A percentile compares a stretch with the other conserved stretches of the same genome.
Evolutionary conservation across 768 basidiomycete genomes (phyloP).

Genomic region (Podaxis mareebaensis): DNA sequence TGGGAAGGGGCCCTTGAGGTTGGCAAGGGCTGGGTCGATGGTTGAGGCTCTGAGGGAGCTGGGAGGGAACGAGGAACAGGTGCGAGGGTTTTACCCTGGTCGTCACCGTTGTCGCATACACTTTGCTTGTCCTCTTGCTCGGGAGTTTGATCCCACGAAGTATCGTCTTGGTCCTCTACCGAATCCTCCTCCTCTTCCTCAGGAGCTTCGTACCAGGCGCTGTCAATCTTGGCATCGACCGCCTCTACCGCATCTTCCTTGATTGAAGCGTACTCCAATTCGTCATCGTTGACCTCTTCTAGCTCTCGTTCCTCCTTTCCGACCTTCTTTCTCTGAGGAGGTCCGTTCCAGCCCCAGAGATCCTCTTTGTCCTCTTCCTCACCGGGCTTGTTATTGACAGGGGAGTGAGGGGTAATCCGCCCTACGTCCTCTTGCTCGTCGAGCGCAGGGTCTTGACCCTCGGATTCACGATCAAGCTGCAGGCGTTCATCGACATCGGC

Average conservation of each 20-base stretch:
- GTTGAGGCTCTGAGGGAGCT: neutral
- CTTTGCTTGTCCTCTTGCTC: neutral
- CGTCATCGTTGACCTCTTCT: neutral
- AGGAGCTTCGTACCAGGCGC: neutral
- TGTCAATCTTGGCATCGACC: neutral
- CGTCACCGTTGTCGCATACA: neutral
- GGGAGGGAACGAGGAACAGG: neutral
- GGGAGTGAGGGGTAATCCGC: neutral
- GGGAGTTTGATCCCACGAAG: neutral
- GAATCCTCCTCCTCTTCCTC: neutral
- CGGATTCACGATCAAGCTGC: neutral
- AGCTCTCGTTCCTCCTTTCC: neutral
- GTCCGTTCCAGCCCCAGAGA: constrained; percentile 10
- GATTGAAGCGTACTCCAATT: neutral
- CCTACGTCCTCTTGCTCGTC: neutral
- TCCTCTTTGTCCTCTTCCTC: neutral
- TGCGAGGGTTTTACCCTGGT: neutral
- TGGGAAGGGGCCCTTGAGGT: neutral
- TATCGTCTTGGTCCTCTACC: neutral
- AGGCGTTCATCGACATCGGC: neutral
- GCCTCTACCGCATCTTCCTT: neutral
- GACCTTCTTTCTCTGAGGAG: neutral
- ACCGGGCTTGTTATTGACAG: neutral
- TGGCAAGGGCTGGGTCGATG: neutral
- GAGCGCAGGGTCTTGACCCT: neutral